A percentile compares a stretch with the other conserved stretches of the same genome.
phyloP scores from a whole-genome alignment of 139 green algal genomes.

The Desmodesmus armatus region DNA sequence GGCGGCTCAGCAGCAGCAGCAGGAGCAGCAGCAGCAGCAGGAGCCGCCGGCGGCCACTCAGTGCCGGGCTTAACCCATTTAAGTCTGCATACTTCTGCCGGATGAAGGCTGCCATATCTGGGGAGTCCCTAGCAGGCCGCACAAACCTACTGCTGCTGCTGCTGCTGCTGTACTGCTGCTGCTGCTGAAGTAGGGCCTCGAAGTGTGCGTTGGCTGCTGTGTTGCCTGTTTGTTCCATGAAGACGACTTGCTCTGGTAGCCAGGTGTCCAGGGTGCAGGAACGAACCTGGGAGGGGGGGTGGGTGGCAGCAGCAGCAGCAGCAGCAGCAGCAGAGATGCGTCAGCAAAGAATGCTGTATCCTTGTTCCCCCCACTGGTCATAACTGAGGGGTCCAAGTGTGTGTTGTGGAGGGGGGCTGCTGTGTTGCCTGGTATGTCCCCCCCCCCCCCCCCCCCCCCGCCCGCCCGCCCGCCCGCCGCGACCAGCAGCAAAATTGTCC shows the following conservation, averaged over 20 bases:
- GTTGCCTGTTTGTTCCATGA: slow-evolving; percentile 61
- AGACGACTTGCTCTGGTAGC: slow-evolving; percentile 70
- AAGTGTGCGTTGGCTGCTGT: slow-evolving; percentile 59
- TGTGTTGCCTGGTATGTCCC: too few species aligned
- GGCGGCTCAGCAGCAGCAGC: slow-evolving; percentile 11
- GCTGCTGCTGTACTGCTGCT: background rate
- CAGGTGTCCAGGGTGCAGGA: slow-evolving; percentile 77
- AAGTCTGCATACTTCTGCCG: slow-evolving; percentile 19
- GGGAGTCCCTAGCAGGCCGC: slow-evolving; percentile 26
- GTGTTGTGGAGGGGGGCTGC: background rate
- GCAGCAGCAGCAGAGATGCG: background rate
- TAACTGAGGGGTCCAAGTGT: background rate
- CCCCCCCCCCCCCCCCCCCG: too few species aligned
- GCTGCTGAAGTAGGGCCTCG: slow-evolving; percentile 56
- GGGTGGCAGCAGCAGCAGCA: background rate
- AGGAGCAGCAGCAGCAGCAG: slow-evolving; percentile 3
- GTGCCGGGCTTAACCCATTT: slow-evolving; percentile 8
- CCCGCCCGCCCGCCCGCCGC: too few species aligned
- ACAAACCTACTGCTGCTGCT: background rate
- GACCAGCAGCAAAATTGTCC: background rate
- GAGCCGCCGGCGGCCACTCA: slow-evolving; percentile 23
- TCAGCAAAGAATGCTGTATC: too few species aligned
- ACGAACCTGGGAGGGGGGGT: slow-evolving; percentile 64
- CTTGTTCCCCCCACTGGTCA: too few species aligned
- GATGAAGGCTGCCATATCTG: slow-evolving; percentile 33